Evolutionary conservation across 495 filamentous ascomycete species (phyloP), one percentile per base, ranked within the genome.

Genomic region (Xylaria acuta): DNA sequence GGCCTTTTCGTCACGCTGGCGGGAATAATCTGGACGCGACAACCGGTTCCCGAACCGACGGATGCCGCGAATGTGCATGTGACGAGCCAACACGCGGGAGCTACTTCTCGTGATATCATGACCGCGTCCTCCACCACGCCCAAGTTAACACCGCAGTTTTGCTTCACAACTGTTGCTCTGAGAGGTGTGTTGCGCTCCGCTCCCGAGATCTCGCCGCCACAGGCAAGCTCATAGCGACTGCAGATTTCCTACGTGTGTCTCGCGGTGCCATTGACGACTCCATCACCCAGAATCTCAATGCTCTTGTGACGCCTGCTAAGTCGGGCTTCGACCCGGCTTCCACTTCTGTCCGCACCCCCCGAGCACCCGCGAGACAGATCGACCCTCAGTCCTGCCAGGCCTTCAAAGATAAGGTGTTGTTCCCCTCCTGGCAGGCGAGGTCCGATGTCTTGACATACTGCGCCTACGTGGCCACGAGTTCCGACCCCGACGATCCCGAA

Each of bases 181-280:
- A 87, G 91, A 94, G 95, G 96, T 94, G 82, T 45, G 73, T 74
- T 51, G 71, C 67, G 20, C 41, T 43, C n/a, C n/a, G 51, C 62
- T 40, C 11, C 66, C 27, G 1, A 45, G 30, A 58, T n/a, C 1
- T 53, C 38, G 18, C 40, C 38, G 20, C 25, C 27, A 45, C 27
- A 66, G 5, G 20, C 63, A 66, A 9, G 34, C 70, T 72, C 36
- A 72, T 72, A 45, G 27, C 51, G 30, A 49, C n/a, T 40, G 25
- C 75, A 99, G 96, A 97, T 78, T 99, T 99, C 82, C 89, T 99
- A n/a, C 92, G 93, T 27, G 73, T 97, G 70, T 98, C 96, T 7
- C 89, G 96, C 69, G 86, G 88, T 69, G 88, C 92, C 32, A 92
- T 97, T 74, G 96, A 99, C 79, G 96, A 99, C 78, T 92, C 92